These are phyloP conservation scores for Colletotrichum viniferum DNA, from an alignment of 2,329 filamentous ascomycete species.

Conservation along the genomic window DNA sequence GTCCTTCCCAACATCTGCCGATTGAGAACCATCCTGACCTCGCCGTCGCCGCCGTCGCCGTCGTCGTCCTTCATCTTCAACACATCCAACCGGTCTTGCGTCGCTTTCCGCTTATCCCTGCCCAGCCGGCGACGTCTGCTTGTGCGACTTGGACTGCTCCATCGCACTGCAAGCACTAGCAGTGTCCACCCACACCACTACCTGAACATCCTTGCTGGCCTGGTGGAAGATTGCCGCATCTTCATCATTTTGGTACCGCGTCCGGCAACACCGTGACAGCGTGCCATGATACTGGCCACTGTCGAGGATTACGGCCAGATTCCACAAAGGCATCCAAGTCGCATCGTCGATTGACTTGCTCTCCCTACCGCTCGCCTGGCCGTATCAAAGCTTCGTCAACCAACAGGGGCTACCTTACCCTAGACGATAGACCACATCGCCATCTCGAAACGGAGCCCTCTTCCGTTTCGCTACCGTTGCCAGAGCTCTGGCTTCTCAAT, in stretches of 20 bases:
- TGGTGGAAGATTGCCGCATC: neutral
- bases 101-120: slow-evolving; percentile 11
- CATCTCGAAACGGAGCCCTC: neutral
- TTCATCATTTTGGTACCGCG: neutral
- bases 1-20: neutral
- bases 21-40: neutral
- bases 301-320: neutral
- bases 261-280: neutral
- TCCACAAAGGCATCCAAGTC: neutral
- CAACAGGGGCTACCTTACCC: neutral
- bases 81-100: neutral
- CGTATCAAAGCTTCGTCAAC: neutral
- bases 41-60: neutral
- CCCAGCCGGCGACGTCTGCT: neutral
- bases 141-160: slow-evolving; percentile 1
- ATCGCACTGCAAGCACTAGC: slow-evolving; percentile 2
- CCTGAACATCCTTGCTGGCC: slow-evolving; percentile 12
- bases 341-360: neutral
- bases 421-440: neutral
- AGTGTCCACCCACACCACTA: slow-evolving; percentile 14
- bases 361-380: neutral
- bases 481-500: neutral
- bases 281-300: neutral
- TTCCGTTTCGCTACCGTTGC: neutral
- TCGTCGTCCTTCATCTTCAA: neutral